These are phyloP conservation scores for Schizosaccharomyces osmophilus DNA, from an alignment of 805 yeast species.

Conservation along the genomic window DNA sequence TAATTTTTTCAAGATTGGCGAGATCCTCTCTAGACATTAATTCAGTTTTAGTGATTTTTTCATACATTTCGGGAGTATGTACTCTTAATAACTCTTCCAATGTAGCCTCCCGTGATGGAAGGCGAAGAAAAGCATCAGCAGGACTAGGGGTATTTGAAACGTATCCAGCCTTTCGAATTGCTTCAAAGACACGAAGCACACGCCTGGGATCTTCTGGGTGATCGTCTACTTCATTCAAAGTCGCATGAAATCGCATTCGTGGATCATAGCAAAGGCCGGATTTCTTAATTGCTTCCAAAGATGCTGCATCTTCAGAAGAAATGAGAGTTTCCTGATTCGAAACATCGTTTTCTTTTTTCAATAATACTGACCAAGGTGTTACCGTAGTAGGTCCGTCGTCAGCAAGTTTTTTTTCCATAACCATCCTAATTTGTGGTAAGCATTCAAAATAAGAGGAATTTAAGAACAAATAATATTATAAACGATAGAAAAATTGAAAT, in stretches of 20 bases:
- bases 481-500: too few species aligned
- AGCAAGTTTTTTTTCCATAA: background rate
- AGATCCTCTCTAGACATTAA: constrained; percentile 54
- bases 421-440: background rate
- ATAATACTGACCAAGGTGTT: background rate
- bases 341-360: background rate
- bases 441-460: background rate
- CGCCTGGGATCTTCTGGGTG: constrained; percentile 98
- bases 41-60: constrained; percentile 49
- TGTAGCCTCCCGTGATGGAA: constrained; percentile 76
- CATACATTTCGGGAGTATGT: constrained; percentile 59
- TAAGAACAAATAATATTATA: too few species aligned
- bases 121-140: constrained; percentile 59
- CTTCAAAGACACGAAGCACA: constrained; percentile 77
- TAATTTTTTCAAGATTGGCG: constrained; percentile 60
- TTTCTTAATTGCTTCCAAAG: constrained; percentile 16
- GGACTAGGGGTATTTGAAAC: constrained; percentile 22
- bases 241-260: constrained; percentile 91
- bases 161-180: constrained; percentile 79
- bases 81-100: constrained; percentile 67
- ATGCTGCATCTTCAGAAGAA: too few species aligned
- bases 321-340: background rate
- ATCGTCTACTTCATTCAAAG: constrained; percentile 87
- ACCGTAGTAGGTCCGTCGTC: background rate
- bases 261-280: constrained; percentile 93